These are phyloP conservation scores for Suhomyces emberorum DNA, from an alignment of 805 yeast species.

Conservation along the genomic window DNA sequence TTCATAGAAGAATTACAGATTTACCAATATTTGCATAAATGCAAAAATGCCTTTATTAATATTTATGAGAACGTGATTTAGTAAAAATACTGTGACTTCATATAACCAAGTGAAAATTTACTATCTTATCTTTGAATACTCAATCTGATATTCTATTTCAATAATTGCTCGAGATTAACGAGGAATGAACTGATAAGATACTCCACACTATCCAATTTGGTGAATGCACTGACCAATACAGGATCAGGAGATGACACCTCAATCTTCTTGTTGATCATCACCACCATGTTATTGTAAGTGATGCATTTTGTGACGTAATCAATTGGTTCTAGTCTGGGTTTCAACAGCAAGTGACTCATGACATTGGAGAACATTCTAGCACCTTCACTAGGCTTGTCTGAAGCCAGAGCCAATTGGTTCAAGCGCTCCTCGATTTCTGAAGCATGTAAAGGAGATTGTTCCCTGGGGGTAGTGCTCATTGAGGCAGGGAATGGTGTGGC, in stretches of 20 bases:
- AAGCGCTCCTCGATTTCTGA: slow-evolving; percentile 21
- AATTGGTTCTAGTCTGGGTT: slow-evolving; percentile 34
- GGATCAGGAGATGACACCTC: slow-evolving; percentile 70
- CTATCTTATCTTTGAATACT: too few relatives aligned
- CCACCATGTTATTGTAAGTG: slow-evolving; percentile 55
- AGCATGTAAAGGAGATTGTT: slow-evolving; percentile 18
- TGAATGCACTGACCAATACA: slow-evolving; percentile 54
- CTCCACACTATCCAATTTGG: slow-evolving; percentile 63
- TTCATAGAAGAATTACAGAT: too few relatives aligned
- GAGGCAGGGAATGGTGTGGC: not conserved
- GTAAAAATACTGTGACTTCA: too few relatives aligned
- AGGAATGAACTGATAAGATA: slow-evolving; percentile 38
- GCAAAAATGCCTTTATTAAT: too few relatives aligned
- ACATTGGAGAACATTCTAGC: slow-evolving; percentile 17
- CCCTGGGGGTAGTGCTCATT: not conserved
- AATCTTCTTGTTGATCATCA: slow-evolving; percentile 55
- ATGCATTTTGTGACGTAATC: slow-evolving; percentile 56
- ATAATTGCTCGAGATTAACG: slow-evolving; percentile 13
- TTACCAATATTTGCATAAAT: too few relatives aligned
- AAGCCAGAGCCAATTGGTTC: slow-evolving; percentile 8
- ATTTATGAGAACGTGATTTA: too few relatives aligned
- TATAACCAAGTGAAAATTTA: not conserved
- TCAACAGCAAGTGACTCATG: slow-evolving; percentile 24
- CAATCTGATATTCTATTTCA: slow-evolving; percentile 1
- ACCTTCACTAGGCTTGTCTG: slow-evolving; percentile 2